Evolutionary conservation across 1,139 yeast species (phyloP), one percentile per base, ranked within the genome.

Genomic region (Hyphopichia khmerensis): DNA sequence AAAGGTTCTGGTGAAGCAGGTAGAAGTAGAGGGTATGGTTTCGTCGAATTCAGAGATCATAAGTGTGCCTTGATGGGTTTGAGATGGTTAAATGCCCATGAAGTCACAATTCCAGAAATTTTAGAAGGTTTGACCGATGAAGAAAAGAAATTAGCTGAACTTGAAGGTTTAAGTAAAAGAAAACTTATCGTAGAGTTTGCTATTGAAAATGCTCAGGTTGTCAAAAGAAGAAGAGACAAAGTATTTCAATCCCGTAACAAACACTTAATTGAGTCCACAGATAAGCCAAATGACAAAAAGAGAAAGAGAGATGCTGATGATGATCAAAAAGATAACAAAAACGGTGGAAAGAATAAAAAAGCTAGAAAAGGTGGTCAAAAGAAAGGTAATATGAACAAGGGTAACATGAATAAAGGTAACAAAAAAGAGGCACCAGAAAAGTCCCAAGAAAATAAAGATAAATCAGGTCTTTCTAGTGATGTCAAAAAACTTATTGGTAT

Each of bases 21-120:
- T 42, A 80, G 99, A 67, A 84, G 95, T 61, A 83, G 98, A 71
- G 99, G 99, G 47, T 93, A 91, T 56, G 99, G 99, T 48, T 91
- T 93, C 72, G 68, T 93, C 42, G 99, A 95, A 66, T 90, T 78
- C 64, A 82, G 93, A 66, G 96, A 91, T 63, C 99, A 93, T 63
- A 87, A 87, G 64, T 66, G 87, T 48, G 99, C 99, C 1, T 76
- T 93, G 49, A 91, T 91, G 97, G 98, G 96, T 5, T 77, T 93
- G 47, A 81, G 99, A 72, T 95, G 97, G 96, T 77, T 93, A 62
- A 93, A 93, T 67, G 96, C 96, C 3, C 97, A 93, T 61, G 85
- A 80, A 56, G 96, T 93, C 3, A 69, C 87, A 0, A 65, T 65
- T 37, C 80, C 77, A 9, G 97, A 91, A 64, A 77, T 88, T 32